Evolutionary conservation across 2,329 filamentous ascomycete species (phyloP).

Genomic region (Pseudogymnoascus sp.): DNA sequence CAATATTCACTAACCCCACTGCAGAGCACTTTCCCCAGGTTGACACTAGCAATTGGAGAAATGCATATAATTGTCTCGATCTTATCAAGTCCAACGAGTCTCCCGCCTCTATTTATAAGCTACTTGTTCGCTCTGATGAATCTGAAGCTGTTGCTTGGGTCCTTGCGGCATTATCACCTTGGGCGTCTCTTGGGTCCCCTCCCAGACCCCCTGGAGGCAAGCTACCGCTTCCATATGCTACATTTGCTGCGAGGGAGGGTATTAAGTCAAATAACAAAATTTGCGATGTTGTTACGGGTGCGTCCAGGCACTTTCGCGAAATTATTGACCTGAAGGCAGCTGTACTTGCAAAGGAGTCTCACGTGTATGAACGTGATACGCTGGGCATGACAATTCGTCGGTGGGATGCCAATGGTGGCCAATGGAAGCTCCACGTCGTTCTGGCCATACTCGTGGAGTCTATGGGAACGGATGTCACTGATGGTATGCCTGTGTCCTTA

Average conservation of each 20-base stretch:
- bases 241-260: constrained; percentile 62
- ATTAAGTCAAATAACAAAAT: constrained; percentile 73
- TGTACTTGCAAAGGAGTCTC: constrained; percentile 37
- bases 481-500: constrained; percentile 29
- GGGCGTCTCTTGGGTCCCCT: constrained; percentile 41
- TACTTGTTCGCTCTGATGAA: constrained; percentile 53
- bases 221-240: constrained; percentile 47
- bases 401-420: constrained; percentile 54
- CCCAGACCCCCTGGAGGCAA: constrained; percentile 35
- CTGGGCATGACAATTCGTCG: constrained; percentile 66
- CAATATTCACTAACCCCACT: constrained; percentile 64
- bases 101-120: constrained; percentile 39
- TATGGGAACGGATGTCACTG: constrained; percentile 32
- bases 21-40: constrained; percentile 44
- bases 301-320: constrained; percentile 51
- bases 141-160: constrained; percentile 69
- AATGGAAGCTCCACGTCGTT: constrained; percentile 65
- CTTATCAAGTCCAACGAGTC: constrained; percentile 37
- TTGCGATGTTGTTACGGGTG: constrained; percentile 55
- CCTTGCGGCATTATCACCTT: constrained; percentile 66
- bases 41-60: constrained; percentile 50
- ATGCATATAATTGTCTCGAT: constrained; percentile 56
- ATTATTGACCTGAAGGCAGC: constrained; percentile 55
- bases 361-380: constrained; percentile 47
- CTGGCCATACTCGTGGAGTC: constrained; percentile 60